A percentile compares a stretch with the other conserved stretches of the same genome.
phyloP scores from a whole-genome alignment of 352 stramenopile genomes.

The Phytopythium oedochilum region DNA sequence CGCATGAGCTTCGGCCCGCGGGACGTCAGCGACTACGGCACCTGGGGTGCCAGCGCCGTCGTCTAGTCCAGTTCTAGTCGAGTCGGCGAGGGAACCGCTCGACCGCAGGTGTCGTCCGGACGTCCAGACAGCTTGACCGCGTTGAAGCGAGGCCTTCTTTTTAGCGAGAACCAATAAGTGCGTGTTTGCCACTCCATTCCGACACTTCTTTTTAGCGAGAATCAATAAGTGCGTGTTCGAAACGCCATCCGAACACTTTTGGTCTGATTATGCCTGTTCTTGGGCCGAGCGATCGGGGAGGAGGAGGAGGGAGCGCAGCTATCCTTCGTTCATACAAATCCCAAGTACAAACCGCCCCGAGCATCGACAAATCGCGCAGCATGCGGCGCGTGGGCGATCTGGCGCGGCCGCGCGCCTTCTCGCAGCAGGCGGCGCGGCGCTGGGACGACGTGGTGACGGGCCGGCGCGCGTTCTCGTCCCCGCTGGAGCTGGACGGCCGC shows the following conservation, averaged over 20 bases:
- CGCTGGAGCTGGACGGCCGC: conserved; percentile 49
- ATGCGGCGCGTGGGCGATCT: conserved; percentile 4
- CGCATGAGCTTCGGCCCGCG: conserved; percentile 40
- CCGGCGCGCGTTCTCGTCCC: conserved; percentile 24
- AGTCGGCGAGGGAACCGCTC: no score
- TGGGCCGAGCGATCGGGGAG: no score
- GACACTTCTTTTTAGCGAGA: no score
- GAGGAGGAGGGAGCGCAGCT: no score
- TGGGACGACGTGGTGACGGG: conserved; percentile 32
- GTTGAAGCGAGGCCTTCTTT: no score
- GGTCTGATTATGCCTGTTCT: no score
- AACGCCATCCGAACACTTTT: no score
- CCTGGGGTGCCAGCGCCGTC: conserved; percentile 16
- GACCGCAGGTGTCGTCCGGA: no score
- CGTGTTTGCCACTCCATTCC: background rate
- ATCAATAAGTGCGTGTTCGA: no score
- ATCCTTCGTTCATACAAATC: background rate
- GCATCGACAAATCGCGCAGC: no score
- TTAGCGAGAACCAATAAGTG: background rate
- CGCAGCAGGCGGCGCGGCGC: conserved; percentile 48
- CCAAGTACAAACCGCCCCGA: background rate
- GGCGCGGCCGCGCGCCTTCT: conserved; percentile 40
- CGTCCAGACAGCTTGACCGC: no score
- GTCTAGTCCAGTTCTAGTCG: no score
- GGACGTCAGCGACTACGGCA: conserved; percentile 37